These are phyloP conservation scores for Solanum habrochaites DNA, from an alignment of 257 asterid genomes.

Conservation along the genomic window DNA sequence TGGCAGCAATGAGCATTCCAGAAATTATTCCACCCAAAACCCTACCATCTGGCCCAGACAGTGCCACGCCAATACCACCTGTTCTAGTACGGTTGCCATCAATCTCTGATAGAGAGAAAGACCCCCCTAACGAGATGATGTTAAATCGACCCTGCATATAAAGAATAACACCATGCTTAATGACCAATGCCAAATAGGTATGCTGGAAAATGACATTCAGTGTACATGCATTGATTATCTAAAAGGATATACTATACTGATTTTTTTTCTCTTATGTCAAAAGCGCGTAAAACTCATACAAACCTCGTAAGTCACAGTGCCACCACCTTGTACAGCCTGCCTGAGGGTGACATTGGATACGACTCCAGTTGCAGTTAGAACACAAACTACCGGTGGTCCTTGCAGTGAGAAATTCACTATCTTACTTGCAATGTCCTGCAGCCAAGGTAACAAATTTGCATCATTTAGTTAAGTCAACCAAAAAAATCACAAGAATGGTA, in stretches of 20 bases:
- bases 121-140: constrained; percentile 69
- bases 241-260: background rate
- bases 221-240: background rate
- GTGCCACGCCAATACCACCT: constrained; percentile 45
- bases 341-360: constrained; percentile 70
- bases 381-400: constrained; percentile 85
- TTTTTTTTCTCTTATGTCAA: background rate
- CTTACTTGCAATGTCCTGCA: constrained; percentile 71
- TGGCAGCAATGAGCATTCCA: constrained; percentile 35
- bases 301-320: constrained; percentile 80
- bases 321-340: constrained; percentile 64
- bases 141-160: constrained; percentile 65
- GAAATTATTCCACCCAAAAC: background rate
- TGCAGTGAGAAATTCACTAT: constrained; percentile 74
- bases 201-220: background rate
- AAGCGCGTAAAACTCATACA: constrained; percentile 1
- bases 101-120: constrained; percentile 48
- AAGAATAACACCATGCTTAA: background rate
- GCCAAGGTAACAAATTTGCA: background rate
- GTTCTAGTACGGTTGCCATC: constrained; percentile 33
- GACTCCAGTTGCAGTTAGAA: constrained; percentile 80
- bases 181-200: background rate
- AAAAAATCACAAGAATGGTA: background rate
- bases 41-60: background rate
- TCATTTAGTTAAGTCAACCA: background rate